These are phyloP conservation scores for Colletotrichum lini DNA, from an alignment of 2,329 filamentous ascomycete genomes.

Conservation along the genomic window DNA sequence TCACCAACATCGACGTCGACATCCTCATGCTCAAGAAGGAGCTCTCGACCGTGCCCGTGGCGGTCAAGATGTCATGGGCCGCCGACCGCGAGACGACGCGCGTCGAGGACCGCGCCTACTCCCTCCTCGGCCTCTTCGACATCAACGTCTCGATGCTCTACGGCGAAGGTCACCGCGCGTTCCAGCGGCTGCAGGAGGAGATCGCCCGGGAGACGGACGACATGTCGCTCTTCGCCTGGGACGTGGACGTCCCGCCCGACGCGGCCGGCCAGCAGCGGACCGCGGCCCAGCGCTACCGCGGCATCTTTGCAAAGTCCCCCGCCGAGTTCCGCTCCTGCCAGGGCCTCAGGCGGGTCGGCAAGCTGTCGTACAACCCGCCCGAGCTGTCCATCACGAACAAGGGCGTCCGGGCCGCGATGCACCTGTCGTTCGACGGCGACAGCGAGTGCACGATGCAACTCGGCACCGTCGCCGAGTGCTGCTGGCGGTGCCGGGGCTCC, in stretches of 20 bases:
- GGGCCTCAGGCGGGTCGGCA: neutral
- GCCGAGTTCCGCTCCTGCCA: slow-evolving; percentile 7
- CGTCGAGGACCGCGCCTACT: slow-evolving; percentile 47
- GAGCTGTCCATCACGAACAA: slow-evolving; percentile 26
- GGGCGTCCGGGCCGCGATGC: neutral
- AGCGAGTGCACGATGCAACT: neutral
- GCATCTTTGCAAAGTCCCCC: slow-evolving; percentile 14
- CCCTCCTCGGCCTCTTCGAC: slow-evolving; percentile 48
- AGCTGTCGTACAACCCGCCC: neutral
- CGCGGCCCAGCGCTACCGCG: neutral
- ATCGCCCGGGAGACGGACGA: slow-evolving; percentile 18
- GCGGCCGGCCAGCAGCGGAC: neutral
- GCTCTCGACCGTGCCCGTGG: slow-evolving; percentile 26
- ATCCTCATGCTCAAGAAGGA: slow-evolving; percentile 7
- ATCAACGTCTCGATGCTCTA: slow-evolving; percentile 49
- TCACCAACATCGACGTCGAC: slow-evolving; percentile 22
- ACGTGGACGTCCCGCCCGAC: too few species aligned
- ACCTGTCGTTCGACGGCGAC: neutral
- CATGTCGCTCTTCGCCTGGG: slow-evolving; percentile 28
- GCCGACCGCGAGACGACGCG: slow-evolving; percentile 45
- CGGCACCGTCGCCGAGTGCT: neutral
- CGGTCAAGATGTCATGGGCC: slow-evolving; percentile 50
- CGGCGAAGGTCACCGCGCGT: slow-evolving; percentile 48
- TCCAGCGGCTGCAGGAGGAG: slow-evolving; percentile 42
- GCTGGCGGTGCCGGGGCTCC: neutral